These are phyloP conservation scores for Nemania serpens DNA, from an alignment of 2,329 filamentous ascomycete genomes.

Conservation along the genomic window DNA sequence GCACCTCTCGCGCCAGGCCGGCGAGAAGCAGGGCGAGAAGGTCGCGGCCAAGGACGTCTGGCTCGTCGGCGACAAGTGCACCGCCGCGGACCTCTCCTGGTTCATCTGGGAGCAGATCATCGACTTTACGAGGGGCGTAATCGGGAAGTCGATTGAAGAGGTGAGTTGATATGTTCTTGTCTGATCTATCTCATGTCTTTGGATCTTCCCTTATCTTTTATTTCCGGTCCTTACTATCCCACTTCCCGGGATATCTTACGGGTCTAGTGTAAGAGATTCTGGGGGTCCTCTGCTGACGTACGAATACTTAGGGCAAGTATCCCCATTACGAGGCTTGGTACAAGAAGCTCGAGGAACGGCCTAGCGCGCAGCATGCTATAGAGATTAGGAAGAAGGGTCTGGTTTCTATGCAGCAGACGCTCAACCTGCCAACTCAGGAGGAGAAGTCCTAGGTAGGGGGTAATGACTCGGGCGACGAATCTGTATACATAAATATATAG, in stretches of 20 bases:
- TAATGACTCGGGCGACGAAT: no score
- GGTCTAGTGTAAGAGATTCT: no score
- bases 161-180: neutral
- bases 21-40: slow-evolving; percentile 29
- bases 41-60: slow-evolving; percentile 20
- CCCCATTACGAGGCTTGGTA: slow-evolving; percentile 30
- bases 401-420: no score
- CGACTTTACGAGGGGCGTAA: neutral
- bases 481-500: no score
- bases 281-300: slow-evolving; percentile 10
- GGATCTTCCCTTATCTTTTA: neutral
- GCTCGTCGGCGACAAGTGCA: slow-evolving; percentile 31
- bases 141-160: slow-evolving; percentile 1
- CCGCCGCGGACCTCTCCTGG: slow-evolving; percentile 30
- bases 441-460: no score
- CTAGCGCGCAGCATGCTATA: slow-evolving; percentile 21
- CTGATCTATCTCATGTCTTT: neutral
- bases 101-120: slow-evolving; percentile 31
- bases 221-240: neutral
- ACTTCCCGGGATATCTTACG: neutral
- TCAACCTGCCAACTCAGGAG: no score
- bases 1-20: slow-evolving; percentile 36
- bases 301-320: slow-evolving; percentile 24
- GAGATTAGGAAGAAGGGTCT: slow-evolving; percentile 15
- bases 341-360: slow-evolving; percentile 22